Base-by-base conservation (phyloP, 2,329 filamentous ascomycete genomes). In the Colletotrichum brevisporum region DNA sequence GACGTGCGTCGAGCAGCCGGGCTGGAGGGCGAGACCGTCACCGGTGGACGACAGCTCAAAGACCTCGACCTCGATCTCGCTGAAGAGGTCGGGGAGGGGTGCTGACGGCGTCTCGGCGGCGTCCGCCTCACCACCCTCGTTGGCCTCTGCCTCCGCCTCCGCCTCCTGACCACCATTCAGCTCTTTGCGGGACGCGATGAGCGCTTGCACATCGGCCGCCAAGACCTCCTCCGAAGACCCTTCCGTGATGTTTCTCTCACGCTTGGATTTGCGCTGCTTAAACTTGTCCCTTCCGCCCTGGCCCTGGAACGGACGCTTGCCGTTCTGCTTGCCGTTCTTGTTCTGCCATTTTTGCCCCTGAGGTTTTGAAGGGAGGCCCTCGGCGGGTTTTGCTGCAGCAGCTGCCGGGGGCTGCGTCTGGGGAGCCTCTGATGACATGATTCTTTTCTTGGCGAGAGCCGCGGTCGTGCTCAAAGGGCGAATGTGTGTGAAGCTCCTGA, bases 1-100 rank as follows among this genome's bases (percentile, higher is more conserved):
- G 78, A 98, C 85, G 69, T 86, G 87, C 63, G 79, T 83, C n/a
- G 84, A 85, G 69, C 89, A 85, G 69, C 89, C 87, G 31, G 89
- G 82, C n/a, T 89, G 88, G 67, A 93, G 84, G 4, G 93, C 96
- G 64, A 99, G 87, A 3, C 94, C 96, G 74, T 98, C 96, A 61
- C 96, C 96, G 0, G 94, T 97, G 0, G 95, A 98, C 0, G 95
- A 97, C 41, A 98, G 85, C 73, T 93, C 89, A 6, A 90, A 80
- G 67, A 98, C 91, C n/a, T 92, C 90, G 48, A 98, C 88, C 61
- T 97, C 91, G 48, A 96, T 89, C 78, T 97, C 93, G 6, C 89
- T 87, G 68, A 92, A 92, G 47, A 85, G 84, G 72, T 91, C 88
- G 1, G 93, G 92, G 2, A 94, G 81, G 1, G 77, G 43, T 6